Percentiles rank a stretch among this genome's conserved stretches.
Evolutionary conservation across 2,329 filamentous ascomycete species (phyloP).

Genomic region (Penicillium sp.): DNA sequence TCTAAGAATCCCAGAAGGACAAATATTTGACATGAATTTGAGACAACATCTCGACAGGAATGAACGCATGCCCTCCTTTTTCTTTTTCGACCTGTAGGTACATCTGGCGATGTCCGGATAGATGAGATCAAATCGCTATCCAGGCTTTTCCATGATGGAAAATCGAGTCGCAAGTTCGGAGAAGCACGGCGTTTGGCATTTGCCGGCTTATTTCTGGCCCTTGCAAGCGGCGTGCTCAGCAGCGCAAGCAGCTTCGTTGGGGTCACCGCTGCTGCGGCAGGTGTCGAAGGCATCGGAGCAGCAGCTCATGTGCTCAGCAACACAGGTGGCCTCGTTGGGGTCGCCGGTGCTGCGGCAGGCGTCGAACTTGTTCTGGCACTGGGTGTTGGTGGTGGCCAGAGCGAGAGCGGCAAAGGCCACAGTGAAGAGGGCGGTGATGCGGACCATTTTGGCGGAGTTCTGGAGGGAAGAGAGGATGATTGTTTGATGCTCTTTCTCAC

Average conservation of each 20-base stretch:
- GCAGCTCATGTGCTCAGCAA: conserved; percentile 8
- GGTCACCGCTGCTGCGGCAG: conserved; percentile 11
- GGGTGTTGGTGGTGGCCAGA: conserved; percentile 13
- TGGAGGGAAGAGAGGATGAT: neutral
- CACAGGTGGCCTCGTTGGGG: conserved; percentile 12
- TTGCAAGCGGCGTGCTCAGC: conserved; percentile 13
- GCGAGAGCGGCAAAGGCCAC: conserved; percentile 6
- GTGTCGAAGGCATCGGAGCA: conserved; percentile 9
- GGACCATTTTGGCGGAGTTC: conserved; percentile 11
- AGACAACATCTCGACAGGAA: neutral
- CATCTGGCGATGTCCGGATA: neutral
- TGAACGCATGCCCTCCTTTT: neutral
- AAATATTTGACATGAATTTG: neutral
- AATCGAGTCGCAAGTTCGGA: neutral
- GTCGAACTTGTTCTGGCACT: conserved; percentile 16
- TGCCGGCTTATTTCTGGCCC: conserved; percentile 7
- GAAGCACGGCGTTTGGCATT: neutral
- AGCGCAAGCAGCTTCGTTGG: conserved; percentile 15
- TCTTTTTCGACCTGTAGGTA: neutral
- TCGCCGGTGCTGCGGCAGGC: conserved; percentile 8
- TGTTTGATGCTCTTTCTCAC: neutral
- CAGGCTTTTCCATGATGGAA: neutral
- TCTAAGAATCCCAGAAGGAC: neutral
- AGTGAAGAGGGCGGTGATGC: conserved; percentile 11
- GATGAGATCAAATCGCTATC: neutral